Base-by-base conservation (phyloP, 371 early-diverging fungal genomes). In the Actinomucor elegans region DNA sequence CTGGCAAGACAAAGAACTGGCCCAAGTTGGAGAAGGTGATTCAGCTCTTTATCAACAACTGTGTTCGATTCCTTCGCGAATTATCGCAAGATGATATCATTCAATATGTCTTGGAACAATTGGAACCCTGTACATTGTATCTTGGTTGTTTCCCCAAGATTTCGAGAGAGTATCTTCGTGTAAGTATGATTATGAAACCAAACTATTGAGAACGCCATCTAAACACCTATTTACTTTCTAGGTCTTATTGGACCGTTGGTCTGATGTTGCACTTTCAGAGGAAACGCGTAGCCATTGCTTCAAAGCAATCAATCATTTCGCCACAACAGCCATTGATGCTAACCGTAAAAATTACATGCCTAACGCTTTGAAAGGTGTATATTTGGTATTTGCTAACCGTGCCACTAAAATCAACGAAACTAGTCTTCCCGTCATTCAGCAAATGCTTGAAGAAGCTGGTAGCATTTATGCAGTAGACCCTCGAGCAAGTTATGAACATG, bases 361-460 rank as follows among this genome's bases (percentile, higher is more conserved):
- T 11, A 71, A 76, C 55, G 75, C 75, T 20, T 62, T 85, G 48
- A 83, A 94, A 74, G 90, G 89, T 17, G 67, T 87, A 0, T 95
- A 94, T 59, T 71, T 86, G 35, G 84, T 89, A 0, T 95, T 88
- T 70, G 88, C 93, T 32, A 80, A 85, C 27, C 72, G 77, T 43
- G 84, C 89, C 40, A 86, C 88, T 55, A 83, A 80, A 42, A 87
- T 91, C 23, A 90, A 81, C 18, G 66, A 84, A 26, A 80, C 84
- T 54, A 93, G 88, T 9, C 66, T 92, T 57, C 78, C 88, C 3
- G 68, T 79, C 31, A 79, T 95, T 55, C 80, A 87, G 55, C 85
- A 94, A 57, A 92, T 96, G 94, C 65, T 82, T 47, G 87, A 87
- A 67, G 94, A 90, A 67, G 88, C 88, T 27, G 90, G 90, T n/a